phyloP scores from a whole-genome alignment of 2,329 filamentous ascomycete species.

The Gnomoniopsis smithogilvyi region DNA sequence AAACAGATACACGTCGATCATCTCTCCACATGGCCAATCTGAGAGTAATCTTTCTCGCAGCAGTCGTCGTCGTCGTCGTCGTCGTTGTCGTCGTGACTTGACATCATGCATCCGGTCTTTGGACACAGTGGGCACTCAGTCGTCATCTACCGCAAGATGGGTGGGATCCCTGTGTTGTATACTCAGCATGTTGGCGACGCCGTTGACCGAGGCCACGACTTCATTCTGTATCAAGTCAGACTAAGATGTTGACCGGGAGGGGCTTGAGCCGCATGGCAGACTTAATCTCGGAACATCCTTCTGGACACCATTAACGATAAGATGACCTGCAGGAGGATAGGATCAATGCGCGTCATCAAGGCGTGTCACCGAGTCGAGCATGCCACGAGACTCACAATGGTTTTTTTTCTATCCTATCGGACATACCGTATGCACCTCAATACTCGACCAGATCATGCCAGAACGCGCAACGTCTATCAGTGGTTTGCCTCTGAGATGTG shows the following conservation, averaged over 20 bases:
- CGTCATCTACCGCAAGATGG: not conserved
- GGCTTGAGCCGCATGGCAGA: not conserved
- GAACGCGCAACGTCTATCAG: not conserved
- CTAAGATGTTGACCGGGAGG: not conserved
- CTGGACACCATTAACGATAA: not conserved
- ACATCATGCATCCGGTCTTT: not conserved
- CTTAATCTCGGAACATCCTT: not conserved
- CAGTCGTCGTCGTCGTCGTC: too few species aligned
- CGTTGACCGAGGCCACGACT: not conserved
- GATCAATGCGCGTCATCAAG: not conserved
- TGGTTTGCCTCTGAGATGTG: not conserved
- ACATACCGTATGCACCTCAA: not conserved
- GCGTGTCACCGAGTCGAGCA: not conserved
- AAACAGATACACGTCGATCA: not conserved
- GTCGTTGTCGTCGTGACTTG: not conserved
- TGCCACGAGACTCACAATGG: not conserved
- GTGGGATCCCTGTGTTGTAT: not conserved
- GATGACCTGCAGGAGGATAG: not conserved
- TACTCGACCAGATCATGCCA: not conserved
- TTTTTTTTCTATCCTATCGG: not conserved
- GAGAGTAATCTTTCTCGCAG: too few species aligned
- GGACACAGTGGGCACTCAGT: not conserved
- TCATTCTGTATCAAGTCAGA: not conserved
- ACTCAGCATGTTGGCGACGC: not conserved
- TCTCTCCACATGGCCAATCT: slow-evolving; percentile 1